Evolutionary conservation across 2,329 filamentous ascomycete species (phyloP).

Genomic region (Epichloe brachyelytri): DNA sequence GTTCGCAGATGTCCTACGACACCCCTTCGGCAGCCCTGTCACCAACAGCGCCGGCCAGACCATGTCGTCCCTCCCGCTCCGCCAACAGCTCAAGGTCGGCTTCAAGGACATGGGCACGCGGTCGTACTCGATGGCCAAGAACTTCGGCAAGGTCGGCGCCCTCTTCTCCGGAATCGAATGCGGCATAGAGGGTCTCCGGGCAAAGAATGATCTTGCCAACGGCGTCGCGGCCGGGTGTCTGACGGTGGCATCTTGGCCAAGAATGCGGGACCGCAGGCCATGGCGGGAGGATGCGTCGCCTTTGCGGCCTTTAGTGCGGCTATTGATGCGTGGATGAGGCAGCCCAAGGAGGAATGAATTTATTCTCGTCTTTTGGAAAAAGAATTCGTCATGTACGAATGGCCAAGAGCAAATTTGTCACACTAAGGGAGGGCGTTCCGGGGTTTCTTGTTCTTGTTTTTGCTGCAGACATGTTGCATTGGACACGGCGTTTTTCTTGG

Average conservation of each 20-base stretch:
- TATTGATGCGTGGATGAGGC: slow-evolving; percentile 84
- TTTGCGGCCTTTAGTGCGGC: slow-evolving; percentile 89
- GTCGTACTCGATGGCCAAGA: slow-evolving; percentile 75
- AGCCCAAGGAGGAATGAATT: slow-evolving; percentile 48
- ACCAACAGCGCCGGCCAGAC: slow-evolving; percentile 24
- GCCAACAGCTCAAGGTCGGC: slow-evolving; percentile 70
- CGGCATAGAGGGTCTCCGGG: slow-evolving; percentile 81
- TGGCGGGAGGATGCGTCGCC: slow-evolving; percentile 74
- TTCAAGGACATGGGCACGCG: slow-evolving; percentile 91
- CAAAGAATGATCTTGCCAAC: slow-evolving; percentile 88
- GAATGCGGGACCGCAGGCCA: slow-evolving; percentile 80
- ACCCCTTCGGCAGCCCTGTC: slow-evolving; percentile 53
- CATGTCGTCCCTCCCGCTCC: slow-evolving; percentile 56
- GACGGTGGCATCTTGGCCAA: slow-evolving; percentile 76
- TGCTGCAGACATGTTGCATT: neutral
- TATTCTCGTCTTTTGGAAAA: neutral
- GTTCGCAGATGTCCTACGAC: slow-evolving; percentile 84
- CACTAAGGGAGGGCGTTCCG: neutral
- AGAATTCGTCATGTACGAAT: neutral
- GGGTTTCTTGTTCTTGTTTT: neutral
- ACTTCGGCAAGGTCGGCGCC: slow-evolving; percentile 87
- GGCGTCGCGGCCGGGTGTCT: slow-evolving; percentile 79
- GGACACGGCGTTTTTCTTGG: neutral
- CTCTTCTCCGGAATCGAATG: slow-evolving; percentile 91
- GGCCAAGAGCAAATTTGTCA: neutral